Evolutionary conservation across 257 asterid species (phyloP), one percentile per base, ranked within the genome.

Genomic region (Salvia miltiorrhiza): DNA sequence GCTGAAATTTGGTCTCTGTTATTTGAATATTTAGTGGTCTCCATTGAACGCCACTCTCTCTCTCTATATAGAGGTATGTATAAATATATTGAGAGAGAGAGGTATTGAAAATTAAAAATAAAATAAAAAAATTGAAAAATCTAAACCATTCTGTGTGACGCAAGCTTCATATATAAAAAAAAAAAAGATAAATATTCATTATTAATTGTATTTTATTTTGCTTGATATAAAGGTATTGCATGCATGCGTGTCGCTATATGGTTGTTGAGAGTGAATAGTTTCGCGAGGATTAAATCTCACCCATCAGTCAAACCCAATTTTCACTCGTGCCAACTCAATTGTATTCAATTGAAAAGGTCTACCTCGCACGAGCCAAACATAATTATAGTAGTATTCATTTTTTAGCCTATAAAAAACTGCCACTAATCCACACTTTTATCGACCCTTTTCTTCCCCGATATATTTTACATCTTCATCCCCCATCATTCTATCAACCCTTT

Each of bases 341-440:
- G 40, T 49, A 20, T 35, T 19, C 12, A 12, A 56, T 24, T 14
- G 10, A 19, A 52, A 49, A 37, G 23, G 14, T 68, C n/a, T 1
- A 20, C 21, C 24, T 37, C 23, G 24, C 80, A 76, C 76, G 80
- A 10, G 69, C 80, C 68, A 75, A 70, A 75, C 33, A 14, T 75
- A 68, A 23, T 44, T 19, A 20, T 39, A 49, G 19, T 32, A 1
- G n/a, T n/a, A n/a, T n/a, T 11, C 35, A 16, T 10, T 26, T 14
- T 12, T 1, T 32, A 32, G 67, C 70, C 76, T 69, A 69, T 75
- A n/a, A 69, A 69, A 76, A 54, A 37, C 73, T 9, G 58, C 80
- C 55, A 64, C n/a, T 55, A 53, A 43, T 43, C 65, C 61, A 53
- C 4, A 16, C 37, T 21, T 30, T n/a, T n/a, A n/a, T n/a, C n/a